phyloP scores from a whole-genome alignment of 257 asterid species.

The Linaria vulgaris region DNA sequence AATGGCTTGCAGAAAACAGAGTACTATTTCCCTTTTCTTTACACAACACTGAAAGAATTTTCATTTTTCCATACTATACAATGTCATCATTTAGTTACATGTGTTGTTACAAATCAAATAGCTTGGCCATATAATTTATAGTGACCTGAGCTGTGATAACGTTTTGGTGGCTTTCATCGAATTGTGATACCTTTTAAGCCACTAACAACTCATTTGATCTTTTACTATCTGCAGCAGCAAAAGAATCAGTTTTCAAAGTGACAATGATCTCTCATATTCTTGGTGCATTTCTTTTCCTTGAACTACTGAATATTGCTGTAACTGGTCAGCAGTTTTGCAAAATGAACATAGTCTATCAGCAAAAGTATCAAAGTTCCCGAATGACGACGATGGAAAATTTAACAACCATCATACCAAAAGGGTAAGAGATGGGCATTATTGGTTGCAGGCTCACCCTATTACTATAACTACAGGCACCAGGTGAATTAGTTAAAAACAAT shows the following conservation, averaged over 20 bases:
- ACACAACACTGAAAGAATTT: no score
- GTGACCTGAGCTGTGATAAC: no score
- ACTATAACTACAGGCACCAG: slow-evolving; percentile 32
- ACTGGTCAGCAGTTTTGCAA: not conserved
- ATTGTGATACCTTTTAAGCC: no score
- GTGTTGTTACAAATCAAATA: no score
- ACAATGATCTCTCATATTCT: slow-evolving; percentile 16
- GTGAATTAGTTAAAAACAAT: slow-evolving; percentile 1
- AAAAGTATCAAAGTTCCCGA: slow-evolving; percentile 2
- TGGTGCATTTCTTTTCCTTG: slow-evolving; percentile 18
- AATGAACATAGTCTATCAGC: slow-evolving; percentile 6
- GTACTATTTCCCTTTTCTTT: no score
- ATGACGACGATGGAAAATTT: not conserved
- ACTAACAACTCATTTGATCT: not conserved
- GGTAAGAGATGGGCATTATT: slow-evolving; percentile 31
- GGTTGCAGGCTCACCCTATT: slow-evolving; percentile 28
- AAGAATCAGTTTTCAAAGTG: not conserved
- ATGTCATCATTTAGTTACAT: no score
- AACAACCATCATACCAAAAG: not conserved
- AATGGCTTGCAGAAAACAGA: no score
- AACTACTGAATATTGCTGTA: not conserved
- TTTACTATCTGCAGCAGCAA: not conserved
- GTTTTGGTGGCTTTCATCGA: no score
- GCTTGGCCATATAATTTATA: no score
- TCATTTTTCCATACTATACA: no score